Evolutionary conservation across 1,284 basidiomycete species (phyloP).

Genomic region (Ustilago curta): DNA sequence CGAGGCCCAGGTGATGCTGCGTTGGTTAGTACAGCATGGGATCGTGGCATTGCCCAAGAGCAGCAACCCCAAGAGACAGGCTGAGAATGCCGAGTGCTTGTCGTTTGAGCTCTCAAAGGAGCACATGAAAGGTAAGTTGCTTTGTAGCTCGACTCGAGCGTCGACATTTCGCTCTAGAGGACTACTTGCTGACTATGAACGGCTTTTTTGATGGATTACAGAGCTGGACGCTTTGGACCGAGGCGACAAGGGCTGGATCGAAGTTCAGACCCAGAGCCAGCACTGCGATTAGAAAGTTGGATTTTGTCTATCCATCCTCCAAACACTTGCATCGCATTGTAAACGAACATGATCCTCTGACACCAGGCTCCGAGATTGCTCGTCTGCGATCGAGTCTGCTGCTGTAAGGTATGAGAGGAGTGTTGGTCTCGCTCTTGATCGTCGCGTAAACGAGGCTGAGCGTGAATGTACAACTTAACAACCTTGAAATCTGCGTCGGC

Average conservation of each 20-base stretch:
- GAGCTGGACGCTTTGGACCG: slow-evolving; percentile 40
- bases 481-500: neutral
- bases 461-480: neutral
- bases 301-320: no score
- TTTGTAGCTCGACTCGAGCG: no score
- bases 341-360: no score
- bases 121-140: slow-evolving; percentile 74
- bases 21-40: slow-evolving; percentile 79
- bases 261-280: slow-evolving; percentile 40
- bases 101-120: slow-evolving; percentile 77
- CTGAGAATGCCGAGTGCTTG: slow-evolving; percentile 78
- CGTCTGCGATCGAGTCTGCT: no score
- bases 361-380: no score
- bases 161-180: no score
- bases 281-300: slow-evolving; percentile 20
- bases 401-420: neutral
- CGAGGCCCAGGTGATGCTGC: slow-evolving; percentile 79
- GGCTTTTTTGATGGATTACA: neutral
- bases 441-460: slow-evolving; percentile 5
- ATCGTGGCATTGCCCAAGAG: slow-evolving; percentile 56
- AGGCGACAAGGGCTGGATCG: slow-evolving; percentile 45
- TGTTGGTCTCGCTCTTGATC: neutral
- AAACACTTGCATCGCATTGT: no score
- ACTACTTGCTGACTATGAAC: neutral
- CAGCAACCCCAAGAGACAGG: slow-evolving; percentile 77